phyloP scores from a whole-genome alignment of 2,329 filamentous ascomycete genomes.

The Clonostachys rosea region DNA sequence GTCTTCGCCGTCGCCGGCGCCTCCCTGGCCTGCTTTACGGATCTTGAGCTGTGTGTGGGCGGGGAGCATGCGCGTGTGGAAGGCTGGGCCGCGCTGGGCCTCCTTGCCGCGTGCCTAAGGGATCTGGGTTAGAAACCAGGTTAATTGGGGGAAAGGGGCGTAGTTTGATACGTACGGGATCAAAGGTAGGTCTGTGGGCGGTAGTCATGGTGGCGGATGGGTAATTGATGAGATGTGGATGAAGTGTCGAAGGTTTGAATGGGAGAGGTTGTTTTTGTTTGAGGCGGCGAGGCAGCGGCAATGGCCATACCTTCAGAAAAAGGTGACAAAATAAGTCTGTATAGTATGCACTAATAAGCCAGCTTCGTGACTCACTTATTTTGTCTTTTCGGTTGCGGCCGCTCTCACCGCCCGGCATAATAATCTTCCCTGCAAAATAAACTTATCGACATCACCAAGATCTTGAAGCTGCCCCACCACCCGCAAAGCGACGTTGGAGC shows the following conservation, averaged over 20 bases:
- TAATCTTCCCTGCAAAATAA: slow-evolving; percentile 10
- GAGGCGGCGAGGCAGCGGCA: not conserved
- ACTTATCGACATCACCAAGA: too few relatives aligned
- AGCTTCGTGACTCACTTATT: too few relatives aligned
- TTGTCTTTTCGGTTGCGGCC: too few relatives aligned
- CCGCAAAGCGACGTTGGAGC: too few relatives aligned
- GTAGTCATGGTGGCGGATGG: slow-evolving; percentile 47
- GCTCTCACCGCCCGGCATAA: slow-evolving; percentile 46
- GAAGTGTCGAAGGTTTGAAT: not conserved
- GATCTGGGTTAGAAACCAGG: slow-evolving; percentile 11
- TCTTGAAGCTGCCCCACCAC: not conserved
- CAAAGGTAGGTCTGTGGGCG: slow-evolving; percentile 86
- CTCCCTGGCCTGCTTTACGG: slow-evolving; percentile 82
- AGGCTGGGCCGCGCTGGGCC: slow-evolving; percentile 85
- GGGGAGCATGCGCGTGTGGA: slow-evolving; percentile 92
- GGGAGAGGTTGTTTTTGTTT: not conserved
- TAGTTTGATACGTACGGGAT: slow-evolving; percentile 62
- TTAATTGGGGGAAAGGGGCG: not conserved
- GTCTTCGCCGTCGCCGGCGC: slow-evolving; percentile 63
- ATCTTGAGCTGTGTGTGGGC: slow-evolving; percentile 92
- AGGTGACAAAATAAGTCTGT: not conserved
- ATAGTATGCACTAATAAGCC: too few relatives aligned
- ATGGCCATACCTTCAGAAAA: too few relatives aligned
- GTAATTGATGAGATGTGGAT: not conserved
- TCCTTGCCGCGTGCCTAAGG: slow-evolving; percentile 85